Evolutionary conservation across 2,329 filamentous ascomycete genomes (phyloP).

Genomic region (Nemania bipapillata): DNA sequence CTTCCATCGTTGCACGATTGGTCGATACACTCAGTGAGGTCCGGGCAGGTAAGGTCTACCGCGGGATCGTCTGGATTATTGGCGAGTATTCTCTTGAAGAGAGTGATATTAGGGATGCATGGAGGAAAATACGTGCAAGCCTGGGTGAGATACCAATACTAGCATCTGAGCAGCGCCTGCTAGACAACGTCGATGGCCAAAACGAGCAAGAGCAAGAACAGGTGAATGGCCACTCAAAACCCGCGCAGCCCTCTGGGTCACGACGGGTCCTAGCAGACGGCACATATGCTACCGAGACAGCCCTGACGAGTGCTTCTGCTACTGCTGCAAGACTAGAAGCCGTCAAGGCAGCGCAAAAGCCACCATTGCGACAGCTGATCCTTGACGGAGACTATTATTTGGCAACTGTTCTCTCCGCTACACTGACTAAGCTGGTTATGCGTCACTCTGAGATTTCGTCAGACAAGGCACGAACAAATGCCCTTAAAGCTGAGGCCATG

Average conservation of each 20-base stretch:
- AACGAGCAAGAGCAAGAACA: slow-evolving; percentile 71
- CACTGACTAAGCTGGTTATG: slow-evolving; percentile 97
- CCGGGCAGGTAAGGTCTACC: slow-evolving; percentile 94
- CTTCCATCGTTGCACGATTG: slow-evolving; percentile 86
- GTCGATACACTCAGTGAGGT: slow-evolving; percentile 93
- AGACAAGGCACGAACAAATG: slow-evolving; percentile 88
- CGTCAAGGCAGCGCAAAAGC: slow-evolving; percentile 96
- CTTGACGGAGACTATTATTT: slow-evolving; percentile 98
- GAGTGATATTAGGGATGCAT: slow-evolving; percentile 92
- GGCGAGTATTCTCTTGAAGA: slow-evolving; percentile 96
- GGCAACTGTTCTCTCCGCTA: slow-evolving; percentile 92
- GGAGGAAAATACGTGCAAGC: slow-evolving; percentile 94
- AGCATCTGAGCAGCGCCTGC: slow-evolving; percentile 88
- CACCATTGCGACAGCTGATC: slow-evolving; percentile 91
- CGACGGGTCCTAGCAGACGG: slow-evolving; percentile 94
- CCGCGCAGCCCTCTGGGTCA: slow-evolving; percentile 80
- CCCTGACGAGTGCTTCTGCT: slow-evolving; percentile 90
- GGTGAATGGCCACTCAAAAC: slow-evolving; percentile 82
- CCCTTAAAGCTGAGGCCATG: slow-evolving; percentile 95
- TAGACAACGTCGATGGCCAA: slow-evolving; percentile 83
- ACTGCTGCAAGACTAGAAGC: slow-evolving; percentile 92
- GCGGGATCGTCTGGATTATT: slow-evolving; percentile 96
- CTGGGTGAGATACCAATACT: slow-evolving; percentile 97
- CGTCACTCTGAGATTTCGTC: slow-evolving; percentile 92
- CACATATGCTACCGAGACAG: slow-evolving; percentile 96